Evolutionary conservation across 140 eudicot species (phyloP).

Genomic region (Ambrosia hybrid): DNA sequence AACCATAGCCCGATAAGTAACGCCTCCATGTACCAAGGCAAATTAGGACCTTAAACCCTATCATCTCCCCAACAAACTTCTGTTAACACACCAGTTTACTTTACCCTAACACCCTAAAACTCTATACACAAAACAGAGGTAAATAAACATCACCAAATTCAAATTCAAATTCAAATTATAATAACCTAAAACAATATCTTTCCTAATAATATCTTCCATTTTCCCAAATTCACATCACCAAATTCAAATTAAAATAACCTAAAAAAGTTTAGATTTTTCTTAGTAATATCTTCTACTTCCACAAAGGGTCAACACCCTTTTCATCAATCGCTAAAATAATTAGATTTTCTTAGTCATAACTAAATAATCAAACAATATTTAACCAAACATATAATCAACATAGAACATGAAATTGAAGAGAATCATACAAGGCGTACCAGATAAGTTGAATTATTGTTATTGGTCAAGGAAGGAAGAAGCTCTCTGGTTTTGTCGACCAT

Average conservation of each 20-base stretch:
- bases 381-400: background rate
- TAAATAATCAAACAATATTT: too few species aligned
- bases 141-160: slow-evolving; percentile 1
- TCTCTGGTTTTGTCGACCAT: slow-evolving; percentile 18
- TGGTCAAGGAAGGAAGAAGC: background rate
- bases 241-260: slow-evolving; percentile 3
- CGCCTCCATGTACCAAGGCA: too few species aligned
- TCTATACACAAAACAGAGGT: background rate
- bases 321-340: background rate
- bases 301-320: background rate
- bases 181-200: too few species aligned
- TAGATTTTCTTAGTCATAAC: too few species aligned
- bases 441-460: background rate
- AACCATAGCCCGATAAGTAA: too few species aligned
- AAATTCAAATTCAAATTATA: background rate
- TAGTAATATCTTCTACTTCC: too few species aligned
- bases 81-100: background rate
- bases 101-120: too few species aligned
- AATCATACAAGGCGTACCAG: background rate
- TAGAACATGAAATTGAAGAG: slow-evolving; percentile 1
- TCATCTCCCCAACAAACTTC: background rate
- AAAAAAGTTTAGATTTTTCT: too few species aligned
- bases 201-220: background rate
- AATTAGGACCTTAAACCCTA: background rate
- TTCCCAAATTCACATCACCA: background rate